These are phyloP conservation scores for Neocucurbitaria cava DNA, from an alignment of 2,329 filamentous ascomycete genomes.

Conservation along the genomic window DNA sequence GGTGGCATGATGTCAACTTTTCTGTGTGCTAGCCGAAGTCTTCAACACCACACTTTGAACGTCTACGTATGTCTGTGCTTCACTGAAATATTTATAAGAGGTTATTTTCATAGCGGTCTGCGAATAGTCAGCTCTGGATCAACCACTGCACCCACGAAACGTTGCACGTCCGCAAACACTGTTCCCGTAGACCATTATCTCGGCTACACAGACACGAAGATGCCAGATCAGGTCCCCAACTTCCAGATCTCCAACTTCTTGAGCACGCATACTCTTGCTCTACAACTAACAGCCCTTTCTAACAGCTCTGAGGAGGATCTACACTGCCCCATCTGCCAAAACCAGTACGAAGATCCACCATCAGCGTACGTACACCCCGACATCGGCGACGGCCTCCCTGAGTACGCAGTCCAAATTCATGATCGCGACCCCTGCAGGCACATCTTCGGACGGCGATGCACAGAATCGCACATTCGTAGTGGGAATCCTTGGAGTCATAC, in stretches of 20 bases:
- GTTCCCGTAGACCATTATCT: not conserved
- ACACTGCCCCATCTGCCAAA: constrained; percentile 25
- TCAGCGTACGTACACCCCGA: constrained; percentile 25
- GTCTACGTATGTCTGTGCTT: not conserved
- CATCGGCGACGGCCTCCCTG: constrained; percentile 13
- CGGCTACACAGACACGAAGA: not conserved
- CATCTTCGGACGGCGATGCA: constrained; percentile 26
- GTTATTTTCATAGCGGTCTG: not conserved
- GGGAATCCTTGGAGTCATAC: constrained; percentile 29
- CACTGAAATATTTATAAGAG: not conserved
- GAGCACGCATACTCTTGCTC: constrained; percentile 16
- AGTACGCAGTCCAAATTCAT: constrained; percentile 24
- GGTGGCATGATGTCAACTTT: not conserved
- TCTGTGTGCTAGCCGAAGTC: not conserved
- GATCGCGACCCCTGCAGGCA: constrained; percentile 20
- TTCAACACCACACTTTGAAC: too few relatives aligned
- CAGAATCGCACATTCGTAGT: constrained; percentile 25
- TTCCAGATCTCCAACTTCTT: constrained; percentile 23
- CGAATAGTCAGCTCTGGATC: not conserved
- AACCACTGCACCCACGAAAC: not conserved
- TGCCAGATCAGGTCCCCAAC: not conserved
- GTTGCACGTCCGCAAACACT: not conserved
- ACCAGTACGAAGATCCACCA: constrained; percentile 18
- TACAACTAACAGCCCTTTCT: constrained; percentile 12
- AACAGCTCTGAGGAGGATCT: not conserved